Conservation (phyloP, 768 basidiomycete genomes). For the Tephrocybe rancida region DNA sequence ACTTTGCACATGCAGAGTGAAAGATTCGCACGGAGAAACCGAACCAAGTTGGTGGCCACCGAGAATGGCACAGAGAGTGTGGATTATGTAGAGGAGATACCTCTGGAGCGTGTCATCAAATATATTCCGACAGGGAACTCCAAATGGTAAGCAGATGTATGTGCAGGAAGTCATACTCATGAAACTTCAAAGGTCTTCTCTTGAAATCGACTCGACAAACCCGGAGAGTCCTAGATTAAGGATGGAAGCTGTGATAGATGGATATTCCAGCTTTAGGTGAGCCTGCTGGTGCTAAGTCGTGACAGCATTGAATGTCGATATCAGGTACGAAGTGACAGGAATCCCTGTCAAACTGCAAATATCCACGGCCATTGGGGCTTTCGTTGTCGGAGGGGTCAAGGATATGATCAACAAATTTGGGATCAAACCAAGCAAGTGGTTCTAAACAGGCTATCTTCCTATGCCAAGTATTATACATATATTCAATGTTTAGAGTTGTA, state of each 20-base stretch:
- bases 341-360: conserved; percentile 44
- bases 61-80: conserved; percentile 27
- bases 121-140: conserved; percentile 67
- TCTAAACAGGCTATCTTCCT: conserved; percentile 30
- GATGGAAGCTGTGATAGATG: conserved; percentile 64
- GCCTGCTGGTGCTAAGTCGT: conserved; percentile 14
- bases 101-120: conserved; percentile 55
- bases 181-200: conserved; percentile 50
- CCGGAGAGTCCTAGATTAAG: conserved; percentile 49
- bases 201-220: conserved; percentile 71
- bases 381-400: conserved; percentile 50
- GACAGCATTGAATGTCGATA: not conserved
- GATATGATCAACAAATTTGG: conserved; percentile 60
- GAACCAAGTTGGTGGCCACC: conserved; percentile 26
- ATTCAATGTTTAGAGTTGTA: not conserved
- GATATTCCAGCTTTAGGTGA: conserved; percentile 53
- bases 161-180: not conserved
- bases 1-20: conserved; percentile 52
- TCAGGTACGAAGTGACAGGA: conserved; percentile 51
- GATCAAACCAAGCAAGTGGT: conserved; percentile 58
- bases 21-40: conserved; percentile 37
- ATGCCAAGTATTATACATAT: not conserved
- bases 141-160: conserved; percentile 52
- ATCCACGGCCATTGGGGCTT: conserved; percentile 46
- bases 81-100: conserved; percentile 38